phyloP scores from a whole-genome alignment of 805 yeast species.

The Yarrowia sp. region DNA sequence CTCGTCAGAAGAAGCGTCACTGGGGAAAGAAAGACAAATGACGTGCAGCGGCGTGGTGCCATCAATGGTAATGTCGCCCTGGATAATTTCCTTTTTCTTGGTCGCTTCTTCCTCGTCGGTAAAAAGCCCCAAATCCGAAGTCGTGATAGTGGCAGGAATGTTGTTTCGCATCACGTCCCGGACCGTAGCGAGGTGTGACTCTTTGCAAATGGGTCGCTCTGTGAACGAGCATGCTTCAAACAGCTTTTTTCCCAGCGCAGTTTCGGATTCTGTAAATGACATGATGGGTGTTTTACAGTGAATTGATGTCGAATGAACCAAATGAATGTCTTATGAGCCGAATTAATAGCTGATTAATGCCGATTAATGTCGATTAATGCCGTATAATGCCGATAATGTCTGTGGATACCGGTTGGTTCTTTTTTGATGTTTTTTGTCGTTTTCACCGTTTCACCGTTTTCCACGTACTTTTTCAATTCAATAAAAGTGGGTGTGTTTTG shows the following conservation, averaged over 20 bases:
- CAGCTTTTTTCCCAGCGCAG: background rate
- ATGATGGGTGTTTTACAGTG: background rate
- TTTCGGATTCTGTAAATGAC: background rate
- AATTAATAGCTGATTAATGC: no score
- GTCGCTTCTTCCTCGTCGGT: slow-evolving; percentile 26
- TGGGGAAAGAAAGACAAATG: slow-evolving; percentile 51
- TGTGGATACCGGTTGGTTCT: no score
- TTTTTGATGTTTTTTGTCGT: no score
- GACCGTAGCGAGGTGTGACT: slow-evolving; percentile 35
- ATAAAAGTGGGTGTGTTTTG: no score
- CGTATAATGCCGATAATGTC: no score
- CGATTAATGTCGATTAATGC: no score
- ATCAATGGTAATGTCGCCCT: slow-evolving; percentile 36
- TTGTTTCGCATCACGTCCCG: slow-evolving; percentile 54
- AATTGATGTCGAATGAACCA: no score
- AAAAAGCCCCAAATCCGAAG: slow-evolving; percentile 59
- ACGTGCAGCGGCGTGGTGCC: slow-evolving; percentile 81
- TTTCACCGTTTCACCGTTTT: no score
- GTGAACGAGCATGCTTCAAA: slow-evolving; percentile 28
- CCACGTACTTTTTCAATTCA: no score
- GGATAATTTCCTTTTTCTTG: slow-evolving; percentile 15
- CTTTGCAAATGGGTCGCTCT: slow-evolving; percentile 27
- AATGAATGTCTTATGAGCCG: no score
- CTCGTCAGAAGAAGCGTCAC: slow-evolving; percentile 45
- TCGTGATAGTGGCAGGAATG: slow-evolving; percentile 77